These are phyloP conservation scores for Neotropicomus parvogracilis DNA, from an alignment of 1,284 basidiomycete species.

Conservation along the genomic window DNA sequence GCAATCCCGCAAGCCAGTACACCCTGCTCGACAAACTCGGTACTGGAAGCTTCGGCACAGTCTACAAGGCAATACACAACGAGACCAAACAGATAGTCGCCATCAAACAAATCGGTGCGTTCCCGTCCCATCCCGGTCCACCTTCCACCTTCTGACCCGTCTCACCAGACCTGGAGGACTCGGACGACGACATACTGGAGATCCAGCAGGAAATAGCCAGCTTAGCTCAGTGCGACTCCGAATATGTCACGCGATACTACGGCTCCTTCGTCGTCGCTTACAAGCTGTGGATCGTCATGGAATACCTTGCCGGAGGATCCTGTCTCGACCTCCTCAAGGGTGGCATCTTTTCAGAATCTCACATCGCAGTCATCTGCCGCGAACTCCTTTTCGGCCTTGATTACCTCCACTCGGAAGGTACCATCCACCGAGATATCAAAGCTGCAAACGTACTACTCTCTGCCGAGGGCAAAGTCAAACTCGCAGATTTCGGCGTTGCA, in stretches of 20 bases:
- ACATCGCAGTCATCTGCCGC: slow-evolving; percentile 92
- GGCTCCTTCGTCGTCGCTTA: slow-evolving; percentile 96
- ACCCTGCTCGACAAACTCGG: slow-evolving; percentile 93
- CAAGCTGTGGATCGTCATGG: slow-evolving; percentile 99
- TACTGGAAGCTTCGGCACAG: slow-evolving; percentile 95
- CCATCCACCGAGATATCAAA: slow-evolving; percentile 98
- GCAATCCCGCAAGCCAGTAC: slow-evolving; percentile 84
- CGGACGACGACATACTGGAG: slow-evolving; percentile 93
- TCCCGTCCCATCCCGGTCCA: slow-evolving; percentile 12
- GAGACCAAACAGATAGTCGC: slow-evolving; percentile 93
- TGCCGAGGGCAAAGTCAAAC: slow-evolving; percentile 88
- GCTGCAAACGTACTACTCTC: slow-evolving; percentile 95
- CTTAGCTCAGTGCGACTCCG: slow-evolving; percentile 92
- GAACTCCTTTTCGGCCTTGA: slow-evolving; percentile 93
- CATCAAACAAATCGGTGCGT: slow-evolving; percentile 95
- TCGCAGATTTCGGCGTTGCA: slow-evolving; percentile 96
- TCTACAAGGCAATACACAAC: slow-evolving; percentile 96
- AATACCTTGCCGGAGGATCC: slow-evolving; percentile 97
- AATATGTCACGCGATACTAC: slow-evolving; percentile 95
- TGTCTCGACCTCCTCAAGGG: slow-evolving; percentile 94
- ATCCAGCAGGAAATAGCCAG: slow-evolving; percentile 98
- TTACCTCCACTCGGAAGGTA: slow-evolving; percentile 92
- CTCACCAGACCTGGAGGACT: slow-evolving; percentile 72
- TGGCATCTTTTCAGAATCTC: slow-evolving; percentile 84
- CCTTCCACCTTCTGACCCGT: slow-evolving; percentile 3